phyloP scores from a whole-genome alignment of 2,329 filamentous ascomycete genomes.

The Apiospora phragmitis region DNA sequence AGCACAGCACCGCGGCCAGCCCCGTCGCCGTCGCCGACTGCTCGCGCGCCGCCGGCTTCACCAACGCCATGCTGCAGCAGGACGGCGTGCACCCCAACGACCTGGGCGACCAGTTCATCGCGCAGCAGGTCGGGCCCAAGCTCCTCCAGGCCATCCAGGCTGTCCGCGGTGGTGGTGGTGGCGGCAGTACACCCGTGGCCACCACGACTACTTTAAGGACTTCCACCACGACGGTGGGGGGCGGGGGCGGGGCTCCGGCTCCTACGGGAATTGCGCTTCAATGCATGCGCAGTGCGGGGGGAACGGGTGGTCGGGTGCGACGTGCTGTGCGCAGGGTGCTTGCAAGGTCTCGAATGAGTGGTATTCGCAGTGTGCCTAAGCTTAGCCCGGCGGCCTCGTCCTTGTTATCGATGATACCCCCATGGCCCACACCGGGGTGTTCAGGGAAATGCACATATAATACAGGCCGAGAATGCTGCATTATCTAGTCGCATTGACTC shows the following conservation, averaged over 20 bases:
- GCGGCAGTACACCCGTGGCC: not conserved
- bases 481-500: not conserved
- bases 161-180: not conserved
- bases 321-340: constrained; percentile 34
- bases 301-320: constrained; percentile 31
- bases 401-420: not conserved
- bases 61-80: constrained; percentile 27
- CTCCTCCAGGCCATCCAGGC: constrained; percentile 30
- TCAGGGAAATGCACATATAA: not conserved
- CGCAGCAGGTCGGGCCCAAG: constrained; percentile 31
- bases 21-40: constrained; percentile 20
- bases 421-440: too few relatives aligned
- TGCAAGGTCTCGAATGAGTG: constrained; percentile 33
- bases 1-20: not conserved
- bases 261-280: constrained; percentile 24
- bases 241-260: too few relatives aligned
- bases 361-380: constrained; percentile 29
- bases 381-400: not conserved
- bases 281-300: constrained; percentile 37
- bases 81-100: constrained; percentile 42
- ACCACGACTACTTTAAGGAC: not conserved
- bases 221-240: not conserved
- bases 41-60: constrained; percentile 21
- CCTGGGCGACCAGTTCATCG: constrained; percentile 34
- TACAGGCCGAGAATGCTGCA: not conserved